Evolutionary conservation across 495 filamentous ascomycete species (phyloP).

Genomic region (Friedmanniomyces endolithicus): DNA sequence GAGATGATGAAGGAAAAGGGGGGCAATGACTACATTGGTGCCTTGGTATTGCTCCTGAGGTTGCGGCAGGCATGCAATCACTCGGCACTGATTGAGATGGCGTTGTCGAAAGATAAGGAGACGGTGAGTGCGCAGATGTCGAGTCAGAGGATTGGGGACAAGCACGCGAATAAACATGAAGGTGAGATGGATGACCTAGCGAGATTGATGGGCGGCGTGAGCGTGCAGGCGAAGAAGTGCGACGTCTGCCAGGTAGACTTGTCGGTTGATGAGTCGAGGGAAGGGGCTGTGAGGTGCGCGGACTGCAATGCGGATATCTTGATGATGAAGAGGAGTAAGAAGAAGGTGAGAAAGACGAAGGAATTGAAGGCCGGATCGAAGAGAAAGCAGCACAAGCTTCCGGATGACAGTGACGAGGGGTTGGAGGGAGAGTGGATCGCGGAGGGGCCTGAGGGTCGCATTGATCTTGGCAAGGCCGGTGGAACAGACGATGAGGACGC

Average conservation of each 20-base stretch:
- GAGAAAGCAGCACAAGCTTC: constrained; percentile 18
- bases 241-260: constrained; percentile 75
- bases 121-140: constrained; percentile 40
- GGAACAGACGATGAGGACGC: constrained; percentile 74
- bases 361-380: constrained; percentile 44
- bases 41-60: constrained; percentile 76
- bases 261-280: constrained; percentile 41
- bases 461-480: constrained; percentile 60
- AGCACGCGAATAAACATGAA: constrained; percentile 23
- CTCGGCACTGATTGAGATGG: constrained; percentile 69
- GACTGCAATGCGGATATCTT: constrained; percentile 60
- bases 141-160: not conserved
- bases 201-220: constrained; percentile 70
- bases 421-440: constrained; percentile 68
- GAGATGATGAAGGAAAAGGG: constrained; percentile 80
- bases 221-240: constrained; percentile 69
- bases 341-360: constrained; percentile 39
- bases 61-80: constrained; percentile 92
- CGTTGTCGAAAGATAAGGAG: constrained; percentile 76
- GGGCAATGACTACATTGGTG: constrained; percentile 66
- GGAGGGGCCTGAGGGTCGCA: constrained; percentile 44
- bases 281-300: constrained; percentile 52
- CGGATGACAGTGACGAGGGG: constrained; percentile 35
- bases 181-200: constrained; percentile 71
- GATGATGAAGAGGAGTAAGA: constrained; percentile 27